A percentile compares a stretch with the other conserved stretches of the same genome.
These are phyloP conservation scores for Hondaea fermentalgiana DNA, from an alignment of 108 stramenopile species.

Conservation along the genomic window DNA sequence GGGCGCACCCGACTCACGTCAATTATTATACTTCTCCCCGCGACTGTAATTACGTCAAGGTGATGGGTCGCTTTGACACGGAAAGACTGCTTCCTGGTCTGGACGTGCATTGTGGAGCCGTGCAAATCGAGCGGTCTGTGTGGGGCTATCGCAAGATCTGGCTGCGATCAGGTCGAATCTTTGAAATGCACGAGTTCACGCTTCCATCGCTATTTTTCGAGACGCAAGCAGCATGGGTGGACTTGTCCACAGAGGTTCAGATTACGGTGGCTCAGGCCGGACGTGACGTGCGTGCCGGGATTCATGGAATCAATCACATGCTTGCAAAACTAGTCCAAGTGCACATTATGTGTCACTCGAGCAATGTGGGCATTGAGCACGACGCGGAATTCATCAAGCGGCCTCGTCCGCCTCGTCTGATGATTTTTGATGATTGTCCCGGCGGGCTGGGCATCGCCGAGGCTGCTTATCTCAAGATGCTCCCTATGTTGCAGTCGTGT, in stretches of 20 bases:
- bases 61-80: conserved; percentile 21
- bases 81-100: no score
- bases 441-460: conserved; percentile 47
- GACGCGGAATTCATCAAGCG: conserved; percentile 22
- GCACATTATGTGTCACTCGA: conserved; percentile 65
- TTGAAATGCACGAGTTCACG: conserved; percentile 55
- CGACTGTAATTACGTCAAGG: conserved; percentile 42
- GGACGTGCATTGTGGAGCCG: not conserved
- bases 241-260: conserved; percentile 48
- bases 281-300: conserved; percentile 48
- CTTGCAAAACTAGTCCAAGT: conserved; percentile 77
- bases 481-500: not conserved
- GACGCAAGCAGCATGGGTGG: conserved; percentile 80
- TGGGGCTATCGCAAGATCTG: conserved; percentile 37
- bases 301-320: conserved; percentile 84
- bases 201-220: conserved; percentile 85
- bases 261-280: not conserved
- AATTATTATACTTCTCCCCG: conserved; percentile 42
- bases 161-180: not conserved
- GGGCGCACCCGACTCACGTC: conserved; percentile 28
- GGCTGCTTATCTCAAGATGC: conserved; percentile 25
- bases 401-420: conserved; percentile 33
- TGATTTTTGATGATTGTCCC: conserved; percentile 49
- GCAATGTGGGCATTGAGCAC: conserved; percentile 54
- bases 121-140: conserved; percentile 16